Evolutionary conservation across 2,329 filamentous ascomycete genomes (phyloP).

Genomic region (Gyromitra esculenta): DNA sequence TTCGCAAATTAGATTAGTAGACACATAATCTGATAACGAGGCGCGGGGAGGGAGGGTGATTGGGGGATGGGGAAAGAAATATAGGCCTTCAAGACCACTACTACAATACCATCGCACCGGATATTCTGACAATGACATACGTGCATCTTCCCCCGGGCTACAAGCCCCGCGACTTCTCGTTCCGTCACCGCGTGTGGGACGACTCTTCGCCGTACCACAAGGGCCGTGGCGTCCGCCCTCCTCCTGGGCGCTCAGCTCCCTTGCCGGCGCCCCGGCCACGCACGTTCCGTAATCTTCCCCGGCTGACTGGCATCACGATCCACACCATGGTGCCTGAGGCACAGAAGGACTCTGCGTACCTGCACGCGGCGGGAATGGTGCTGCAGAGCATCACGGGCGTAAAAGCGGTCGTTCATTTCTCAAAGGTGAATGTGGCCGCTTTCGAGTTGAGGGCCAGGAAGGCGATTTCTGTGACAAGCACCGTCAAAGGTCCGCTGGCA

Average conservation of each 20-base stretch:
- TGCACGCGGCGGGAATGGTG: slow-evolving; percentile 85
- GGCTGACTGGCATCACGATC: slow-evolving; percentile 81
- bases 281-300: slow-evolving; percentile 84
- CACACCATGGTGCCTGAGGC: slow-evolving; percentile 77
- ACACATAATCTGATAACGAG: neutral
- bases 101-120: slow-evolving; percentile 82
- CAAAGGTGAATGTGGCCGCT: slow-evolving; percentile 74
- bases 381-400: slow-evolving; percentile 86
- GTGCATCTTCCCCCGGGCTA: slow-evolving; percentile 84
- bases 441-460: slow-evolving; percentile 79
- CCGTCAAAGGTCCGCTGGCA: slow-evolving; percentile 80
- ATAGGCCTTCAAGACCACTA: slow-evolving; percentile 80
- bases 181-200: slow-evolving; percentile 77
- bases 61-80: neutral
- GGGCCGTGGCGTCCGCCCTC: slow-evolving; percentile 84
- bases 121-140: slow-evolving; percentile 90
- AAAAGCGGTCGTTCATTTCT: slow-evolving; percentile 74
- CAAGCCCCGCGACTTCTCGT: slow-evolving; percentile 65
- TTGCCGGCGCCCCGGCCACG: slow-evolving; percentile 77
- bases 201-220: slow-evolving; percentile 93
- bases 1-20: neutral
- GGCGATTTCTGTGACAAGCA: slow-evolving; percentile 78
- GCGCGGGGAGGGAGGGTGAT: too few relatives aligned
- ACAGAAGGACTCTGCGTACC: slow-evolving; percentile 74
- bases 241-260: slow-evolving; percentile 79